Percentiles rank a stretch among this genome's conserved stretches.
Evolutionary conservation across 208 protist genomes (phyloP).

Genomic region (Leishmania tarentolae): DNA sequence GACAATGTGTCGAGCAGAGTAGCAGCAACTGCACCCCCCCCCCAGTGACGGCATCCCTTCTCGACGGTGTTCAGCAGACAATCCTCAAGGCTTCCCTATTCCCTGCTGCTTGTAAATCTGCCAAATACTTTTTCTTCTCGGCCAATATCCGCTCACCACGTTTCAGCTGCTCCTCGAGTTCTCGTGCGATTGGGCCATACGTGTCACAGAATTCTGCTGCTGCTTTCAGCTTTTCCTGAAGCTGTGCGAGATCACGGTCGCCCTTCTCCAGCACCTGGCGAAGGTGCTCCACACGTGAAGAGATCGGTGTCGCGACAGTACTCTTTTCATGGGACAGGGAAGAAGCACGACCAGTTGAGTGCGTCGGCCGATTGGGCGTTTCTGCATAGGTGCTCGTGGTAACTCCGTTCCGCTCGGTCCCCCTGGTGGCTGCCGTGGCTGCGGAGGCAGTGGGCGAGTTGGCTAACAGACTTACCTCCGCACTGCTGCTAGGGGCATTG

Average conservation of each 20-base stretch:
- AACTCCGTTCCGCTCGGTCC: neutral
- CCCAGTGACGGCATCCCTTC: neutral
- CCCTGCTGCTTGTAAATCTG: neutral
- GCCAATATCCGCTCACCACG: slow-evolving; percentile 15
- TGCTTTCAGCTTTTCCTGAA: slow-evolving; percentile 18
- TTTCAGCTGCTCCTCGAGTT: slow-evolving; percentile 25
- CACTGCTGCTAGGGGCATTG: slow-evolving; percentile 5
- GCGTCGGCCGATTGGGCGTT: neutral
- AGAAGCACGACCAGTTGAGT: neutral
- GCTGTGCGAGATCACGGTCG: slow-evolving; percentile 11
- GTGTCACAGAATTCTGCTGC: slow-evolving; percentile 22
- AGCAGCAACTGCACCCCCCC: neutral
- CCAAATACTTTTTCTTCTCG: slow-evolving; percentile 17
- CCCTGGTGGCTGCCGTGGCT: neutral
- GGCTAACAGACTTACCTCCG: slow-evolving; percentile 10
- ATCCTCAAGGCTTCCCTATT: neutral
- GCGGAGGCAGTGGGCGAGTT: neutral
- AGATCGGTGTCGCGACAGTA: neutral
- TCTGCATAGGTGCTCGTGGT: neutral
- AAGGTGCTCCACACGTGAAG: slow-evolving; percentile 16
- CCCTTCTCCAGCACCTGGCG: slow-evolving; percentile 18
- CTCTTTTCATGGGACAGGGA: neutral
- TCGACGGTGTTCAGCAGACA: neutral
- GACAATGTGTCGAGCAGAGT: neutral
- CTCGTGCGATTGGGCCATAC: slow-evolving; percentile 17